Evolutionary conservation across 176 grass and related monocot genomes (phyloP), one percentile per base, ranked within the genome.

Genomic region (Carex myosuroides): DNA sequence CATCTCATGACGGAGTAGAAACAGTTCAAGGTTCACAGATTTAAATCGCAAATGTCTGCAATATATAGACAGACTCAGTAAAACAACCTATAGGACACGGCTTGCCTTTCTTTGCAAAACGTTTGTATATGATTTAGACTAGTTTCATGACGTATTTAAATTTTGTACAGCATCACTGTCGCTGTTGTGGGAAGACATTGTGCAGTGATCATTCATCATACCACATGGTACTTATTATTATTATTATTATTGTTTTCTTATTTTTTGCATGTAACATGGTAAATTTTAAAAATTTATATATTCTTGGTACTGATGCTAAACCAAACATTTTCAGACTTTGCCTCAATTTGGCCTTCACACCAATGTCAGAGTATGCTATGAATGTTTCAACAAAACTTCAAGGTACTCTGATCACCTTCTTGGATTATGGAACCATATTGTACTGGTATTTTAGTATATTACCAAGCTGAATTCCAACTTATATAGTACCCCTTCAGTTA

Each of bases 151-250:
- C 54, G 50, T 81, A 52, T 26, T 14, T n/a, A 39, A 64, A 75
- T 76, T 54, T 58, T 60, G 52, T 3, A 59, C 97, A 99, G 97
- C 97, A 99, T 86, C 97, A 99, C 79, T 99, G 97, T 79, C 93
- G 97, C 22, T 75, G 79, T 88, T 99, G 97, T 90, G 97, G 97
- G 41, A 89, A 84, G 85, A 99, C 97, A 58, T 86, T 99, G 29
- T 99, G 97, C 81, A 79, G 91, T 79, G 97, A 99, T 44, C 97
- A 99, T 89, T 99, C 96, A 53, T 95, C 93, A 29, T 90, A 99
- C 79, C 87, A 99, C 52, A 92, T 95, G 93, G 97, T 99, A 85
- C 17, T 14, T 87, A 16, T 39, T 39, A 6, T 39, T 39, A 39
- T 39, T 39, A 39, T 39, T 39, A 6, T 35, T 35, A 35, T 35